A percentile compares a stretch with the other conserved stretches of the same genome.
phyloP scores from a whole-genome alignment of 2,329 filamentous ascomycete species.

The Bisporella sp. region DNA sequence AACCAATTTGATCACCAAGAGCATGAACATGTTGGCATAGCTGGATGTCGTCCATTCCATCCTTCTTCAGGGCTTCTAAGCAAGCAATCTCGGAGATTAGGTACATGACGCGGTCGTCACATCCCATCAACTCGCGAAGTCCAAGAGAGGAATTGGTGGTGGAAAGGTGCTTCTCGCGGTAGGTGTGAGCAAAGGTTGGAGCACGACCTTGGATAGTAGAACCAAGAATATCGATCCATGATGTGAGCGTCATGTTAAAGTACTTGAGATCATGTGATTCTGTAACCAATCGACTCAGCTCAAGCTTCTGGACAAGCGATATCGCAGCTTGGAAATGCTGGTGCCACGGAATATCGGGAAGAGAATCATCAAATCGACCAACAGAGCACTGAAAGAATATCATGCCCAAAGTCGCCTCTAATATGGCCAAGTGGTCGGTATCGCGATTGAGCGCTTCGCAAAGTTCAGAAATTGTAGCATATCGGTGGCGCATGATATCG shows the following conservation, averaged over 20 bases:
- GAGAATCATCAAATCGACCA: conserved; percentile 73
- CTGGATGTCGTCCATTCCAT: conserved; percentile 76
- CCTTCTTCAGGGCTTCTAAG: conserved; percentile 78
- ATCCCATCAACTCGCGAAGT: conserved; percentile 90
- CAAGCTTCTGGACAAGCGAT: conserved; percentile 77
- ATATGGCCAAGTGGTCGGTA: conserved; percentile 76
- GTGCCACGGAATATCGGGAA: conserved; percentile 93
- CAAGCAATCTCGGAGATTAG: conserved; percentile 96
- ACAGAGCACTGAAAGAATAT: conserved; percentile 96
- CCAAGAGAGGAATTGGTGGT: conserved; percentile 54
- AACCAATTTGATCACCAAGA: conserved; percentile 79
- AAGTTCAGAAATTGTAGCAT: conserved; percentile 77
- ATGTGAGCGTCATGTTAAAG: conserved; percentile 90
- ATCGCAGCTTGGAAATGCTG: conserved; percentile 92
- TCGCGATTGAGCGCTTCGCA: conserved; percentile 77
- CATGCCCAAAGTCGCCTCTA: conserved; percentile 88
- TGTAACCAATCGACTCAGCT: conserved; percentile 62
- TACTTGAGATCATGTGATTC: conserved; percentile 41
- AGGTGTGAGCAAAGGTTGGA: conserved; percentile 88
- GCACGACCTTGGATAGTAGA: conserved; percentile 84
- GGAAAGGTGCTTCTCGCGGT: conserved; percentile 86
- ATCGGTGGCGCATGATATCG: conserved; percentile 89
- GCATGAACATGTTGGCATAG: conserved; percentile 85
- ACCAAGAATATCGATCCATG: conserved; percentile 97
- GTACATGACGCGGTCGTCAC: conserved; percentile 96